These are phyloP conservation scores for Botrytis squamosa DNA, from an alignment of 2,329 filamentous ascomycete genomes.

Conservation along the genomic window DNA sequence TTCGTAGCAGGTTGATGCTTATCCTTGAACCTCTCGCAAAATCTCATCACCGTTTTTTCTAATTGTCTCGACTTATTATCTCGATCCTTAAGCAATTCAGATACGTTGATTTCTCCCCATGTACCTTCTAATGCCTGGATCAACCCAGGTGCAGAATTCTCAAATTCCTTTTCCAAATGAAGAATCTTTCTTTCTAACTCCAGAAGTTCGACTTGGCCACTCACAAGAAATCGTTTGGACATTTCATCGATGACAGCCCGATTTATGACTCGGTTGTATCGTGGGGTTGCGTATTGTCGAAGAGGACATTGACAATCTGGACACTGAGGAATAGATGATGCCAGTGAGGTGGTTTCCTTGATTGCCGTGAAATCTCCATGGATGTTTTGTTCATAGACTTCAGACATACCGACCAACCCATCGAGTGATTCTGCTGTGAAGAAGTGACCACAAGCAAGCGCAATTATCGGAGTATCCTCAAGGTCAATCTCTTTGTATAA, in stretches of 20 bases:
- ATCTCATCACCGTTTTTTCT: conserved; percentile 1
- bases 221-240: conserved; percentile 41
- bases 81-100: conserved; percentile 25
- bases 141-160: neutral
- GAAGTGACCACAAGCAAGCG: conserved; percentile 63
- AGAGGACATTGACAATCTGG: conserved; percentile 40
- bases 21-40: conserved; percentile 33
- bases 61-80: neutral
- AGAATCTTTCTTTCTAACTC: conserved; percentile 30
- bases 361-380: conserved; percentile 34
- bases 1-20: conserved; percentile 43
- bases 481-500: conserved; percentile 58
- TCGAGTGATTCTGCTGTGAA: conserved; percentile 60
- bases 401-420: conserved; percentile 51
- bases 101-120: conserved; percentile 21
- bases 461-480: conserved; percentile 58
- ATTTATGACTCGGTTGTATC: conserved; percentile 43
- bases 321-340: conserved; percentile 37
- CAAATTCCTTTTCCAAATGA: conserved; percentile 29
- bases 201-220: conserved; percentile 34
- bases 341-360: conserved; percentile 33
- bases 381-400: conserved; percentile 38
- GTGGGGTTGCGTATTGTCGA: conserved; percentile 38
- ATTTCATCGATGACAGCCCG: conserved; percentile 42
- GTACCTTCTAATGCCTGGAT: neutral